Base-by-base conservation (phyloP, 768 basidiomycete species). In the Jaapia argillacea region DNA sequence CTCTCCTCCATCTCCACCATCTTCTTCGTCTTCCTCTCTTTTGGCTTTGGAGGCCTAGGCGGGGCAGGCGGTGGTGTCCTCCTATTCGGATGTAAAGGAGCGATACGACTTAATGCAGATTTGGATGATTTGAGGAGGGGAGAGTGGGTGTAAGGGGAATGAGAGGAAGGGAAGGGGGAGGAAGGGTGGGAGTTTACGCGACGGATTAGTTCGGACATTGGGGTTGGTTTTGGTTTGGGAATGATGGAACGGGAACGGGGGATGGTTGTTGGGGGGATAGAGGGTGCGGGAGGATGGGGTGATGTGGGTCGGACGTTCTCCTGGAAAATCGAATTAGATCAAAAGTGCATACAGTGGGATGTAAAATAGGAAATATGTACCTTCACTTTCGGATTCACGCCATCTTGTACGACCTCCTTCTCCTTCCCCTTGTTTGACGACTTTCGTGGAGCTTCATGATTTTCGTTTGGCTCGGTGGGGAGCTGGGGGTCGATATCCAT, bases 131-230 rank as follows among this genome's bases (percentile, higher is more conserved):
- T 82, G 41, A 72, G 54, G 43, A 73, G 67, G 3, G 79, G 75
- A 4, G 77, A 79, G 53, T 80, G 79, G 4, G 74, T 61, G 24
- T 24, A 5, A 39, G 22, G 28, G 53, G 51, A 23, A 49, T 45
- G 25, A 51, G 66, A 58, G 21, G 57, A 51, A 36, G 60, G 49
- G 51, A 72, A 75, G 1, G 75, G 77, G 13, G 80, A 79, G 41
- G 64, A 70, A 21, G 77, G 76, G 42, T 71, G 64, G 3, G 77
- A 74, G 53, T 75, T 81, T 38, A 73, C 79, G 41, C 74, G 77
- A 41, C 71, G 69, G 46, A 81, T 81, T 42, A 81, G 71, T 52
- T 81, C 80, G 37, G 74, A 69, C 76, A 83, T 77, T 2, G 77
- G 71, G 2, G 73, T 71, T n/a, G 66, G 55, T 49, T 68, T 76